phyloP scores from a whole-genome alignment of 495 filamentous ascomycete genomes.

The Aspergillus olivimuriae region DNA sequence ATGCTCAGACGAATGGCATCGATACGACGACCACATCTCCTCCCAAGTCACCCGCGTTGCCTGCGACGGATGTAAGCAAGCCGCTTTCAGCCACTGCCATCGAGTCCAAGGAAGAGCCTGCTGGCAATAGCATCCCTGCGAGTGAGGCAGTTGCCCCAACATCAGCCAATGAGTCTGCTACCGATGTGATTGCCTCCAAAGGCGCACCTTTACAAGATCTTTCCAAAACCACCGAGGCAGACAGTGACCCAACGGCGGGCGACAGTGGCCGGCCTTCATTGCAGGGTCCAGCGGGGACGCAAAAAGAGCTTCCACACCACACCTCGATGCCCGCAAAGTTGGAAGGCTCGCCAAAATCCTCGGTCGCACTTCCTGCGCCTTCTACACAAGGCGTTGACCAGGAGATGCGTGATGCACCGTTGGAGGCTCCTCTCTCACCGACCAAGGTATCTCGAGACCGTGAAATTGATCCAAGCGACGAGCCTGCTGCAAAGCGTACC shows the following conservation, averaged over 20 bases:
- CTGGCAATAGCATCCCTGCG: too few species aligned
- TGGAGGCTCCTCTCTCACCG: conserved; percentile 33
- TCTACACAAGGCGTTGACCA: conserved; percentile 25
- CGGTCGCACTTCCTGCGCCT: conserved; percentile 9
- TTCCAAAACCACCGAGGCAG: conserved; percentile 5
- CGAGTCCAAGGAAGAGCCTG: too few species aligned
- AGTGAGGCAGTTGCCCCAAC: too few species aligned
- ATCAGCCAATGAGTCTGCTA: conserved; percentile 4
- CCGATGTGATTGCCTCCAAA: conserved; percentile 3
- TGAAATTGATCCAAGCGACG: conserved; percentile 62
- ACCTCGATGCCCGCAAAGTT: conserved; percentile 14
- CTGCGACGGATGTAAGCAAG: too few species aligned
- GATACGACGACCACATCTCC: conserved; percentile 26
- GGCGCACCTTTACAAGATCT: conserved; percentile 1
- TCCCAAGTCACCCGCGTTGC: conserved; percentile 27
- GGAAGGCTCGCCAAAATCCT: conserved; percentile 6
- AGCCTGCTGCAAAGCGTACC: conserved; percentile 69
- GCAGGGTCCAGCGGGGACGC: conserved; percentile 10
- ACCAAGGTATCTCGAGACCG: conserved; percentile 63
- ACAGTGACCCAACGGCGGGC: too few species aligned
- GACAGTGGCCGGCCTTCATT: too few species aligned
- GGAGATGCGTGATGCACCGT: conserved; percentile 36
- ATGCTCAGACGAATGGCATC: conserved; percentile 20
- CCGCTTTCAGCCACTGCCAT: too few species aligned
- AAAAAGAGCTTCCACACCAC: conserved; percentile 34